These are phyloP conservation scores for Lentinula sp. DNA, from an alignment of 768 basidiomycete genomes.

Conservation along the genomic window DNA sequence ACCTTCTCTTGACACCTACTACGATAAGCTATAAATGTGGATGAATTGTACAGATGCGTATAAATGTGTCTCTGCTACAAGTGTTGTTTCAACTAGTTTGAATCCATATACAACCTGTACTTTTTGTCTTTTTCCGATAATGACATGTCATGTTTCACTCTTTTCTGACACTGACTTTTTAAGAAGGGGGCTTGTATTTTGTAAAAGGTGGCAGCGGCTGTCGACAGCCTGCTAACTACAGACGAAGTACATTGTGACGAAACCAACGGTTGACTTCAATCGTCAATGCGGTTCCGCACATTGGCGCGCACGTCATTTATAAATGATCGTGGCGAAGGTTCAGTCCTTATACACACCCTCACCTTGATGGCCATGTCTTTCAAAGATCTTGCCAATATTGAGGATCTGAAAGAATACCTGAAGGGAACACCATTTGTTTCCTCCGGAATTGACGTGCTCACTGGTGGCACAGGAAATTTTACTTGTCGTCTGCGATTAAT, in stretches of 20 bases:
- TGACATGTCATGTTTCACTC: neutral
- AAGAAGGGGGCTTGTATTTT: neutral
- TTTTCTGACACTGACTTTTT: neutral
- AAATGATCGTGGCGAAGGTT: neutral
- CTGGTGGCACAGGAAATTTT: conserved; percentile 53
- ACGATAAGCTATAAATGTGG: conserved; percentile 74
- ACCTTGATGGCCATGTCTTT: neutral
- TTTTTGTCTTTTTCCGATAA: neutral
- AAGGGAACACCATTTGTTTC: conserved; percentile 41
- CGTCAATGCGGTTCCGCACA: too few species aligned
- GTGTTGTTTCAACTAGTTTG: conserved; percentile 2
- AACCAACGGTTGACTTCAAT: too few species aligned
- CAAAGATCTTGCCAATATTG: neutral
- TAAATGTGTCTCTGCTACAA: conserved; percentile 2
- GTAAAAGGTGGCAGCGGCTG: too few species aligned
- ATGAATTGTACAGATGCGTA: conserved; percentile 15
- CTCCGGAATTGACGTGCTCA: conserved; percentile 29
- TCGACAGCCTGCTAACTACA: too few species aligned
- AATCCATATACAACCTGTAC: conserved; percentile 1
- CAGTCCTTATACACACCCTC: neutral
- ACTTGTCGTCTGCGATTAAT: conserved; percentile 47
- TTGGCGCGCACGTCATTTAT: too few species aligned
- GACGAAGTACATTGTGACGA: too few species aligned
- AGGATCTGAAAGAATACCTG: conserved; percentile 31
- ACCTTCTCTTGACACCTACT: conserved; percentile 82